Evolutionary conservation across 2,329 filamentous ascomycete genomes (phyloP).

Genomic region (Trichocomaceae sp.): DNA sequence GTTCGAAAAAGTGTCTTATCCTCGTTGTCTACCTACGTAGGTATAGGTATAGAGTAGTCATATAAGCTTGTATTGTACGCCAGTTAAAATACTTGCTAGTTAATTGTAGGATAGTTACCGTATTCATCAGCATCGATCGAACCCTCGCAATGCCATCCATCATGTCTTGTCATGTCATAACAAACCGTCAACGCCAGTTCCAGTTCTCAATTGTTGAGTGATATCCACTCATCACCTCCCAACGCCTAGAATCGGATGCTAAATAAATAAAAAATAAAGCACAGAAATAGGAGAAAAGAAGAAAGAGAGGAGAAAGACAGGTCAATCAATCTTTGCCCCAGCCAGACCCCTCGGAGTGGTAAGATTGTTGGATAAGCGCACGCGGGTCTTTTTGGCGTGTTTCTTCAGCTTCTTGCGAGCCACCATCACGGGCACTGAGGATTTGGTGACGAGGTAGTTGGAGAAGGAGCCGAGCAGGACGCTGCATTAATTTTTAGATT

Average conservation of each 20-base stretch:
- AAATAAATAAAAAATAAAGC: neutral
- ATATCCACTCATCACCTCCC: too few relatives aligned
- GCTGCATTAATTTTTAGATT: conserved; percentile 42
- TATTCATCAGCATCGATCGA: neutral
- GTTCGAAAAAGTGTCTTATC: too few relatives aligned
- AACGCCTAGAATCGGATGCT: too few relatives aligned
- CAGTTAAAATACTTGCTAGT: too few relatives aligned
- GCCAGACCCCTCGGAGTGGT: conserved; percentile 63
- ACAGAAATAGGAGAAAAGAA: neutral
- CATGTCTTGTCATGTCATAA: neutral
- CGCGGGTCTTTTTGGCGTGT: conserved; percentile 66
- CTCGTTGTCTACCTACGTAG: too few relatives aligned
- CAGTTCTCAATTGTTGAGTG: neutral
- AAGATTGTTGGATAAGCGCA: conserved; percentile 76
- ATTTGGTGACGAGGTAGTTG: conserved; percentile 95
- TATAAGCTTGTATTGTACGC: too few relatives aligned
- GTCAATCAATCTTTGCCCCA: conserved; percentile 67
- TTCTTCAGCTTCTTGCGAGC: conserved; percentile 84
- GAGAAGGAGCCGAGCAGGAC: conserved; percentile 94
- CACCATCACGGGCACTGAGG: conserved; percentile 95
- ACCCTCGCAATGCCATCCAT: neutral
- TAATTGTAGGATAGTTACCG: too few relatives aligned
- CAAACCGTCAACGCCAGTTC: neutral
- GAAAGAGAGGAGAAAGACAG: neutral
- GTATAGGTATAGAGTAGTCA: too few relatives aligned